These are phyloP conservation scores for Trichoderma simmonsii DNA, from an alignment of 2,329 filamentous ascomycete species.

Conservation along the genomic window DNA sequence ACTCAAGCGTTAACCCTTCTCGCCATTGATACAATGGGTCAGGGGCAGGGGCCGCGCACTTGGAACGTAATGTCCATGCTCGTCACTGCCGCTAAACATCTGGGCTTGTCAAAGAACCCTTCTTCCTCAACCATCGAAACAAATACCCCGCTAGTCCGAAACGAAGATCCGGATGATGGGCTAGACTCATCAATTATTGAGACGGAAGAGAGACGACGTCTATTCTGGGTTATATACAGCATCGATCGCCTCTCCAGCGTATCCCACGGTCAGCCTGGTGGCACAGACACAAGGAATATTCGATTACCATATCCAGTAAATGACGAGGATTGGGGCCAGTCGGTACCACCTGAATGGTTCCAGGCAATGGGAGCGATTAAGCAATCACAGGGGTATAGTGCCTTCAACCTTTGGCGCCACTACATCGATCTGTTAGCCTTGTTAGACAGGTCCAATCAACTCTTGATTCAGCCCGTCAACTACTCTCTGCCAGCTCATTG, in stretches of 20 bases:
- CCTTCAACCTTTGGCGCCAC: background rate
- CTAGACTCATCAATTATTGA: background rate
- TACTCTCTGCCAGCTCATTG: background rate
- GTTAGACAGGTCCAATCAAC: background rate
- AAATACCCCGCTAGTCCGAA: background rate
- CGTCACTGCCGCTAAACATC: background rate
- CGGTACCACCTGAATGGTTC: background rate
- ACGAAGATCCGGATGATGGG: background rate
- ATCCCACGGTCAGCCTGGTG: background rate
- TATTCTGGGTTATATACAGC: background rate
- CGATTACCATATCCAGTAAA: background rate
- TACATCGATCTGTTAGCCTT: background rate
- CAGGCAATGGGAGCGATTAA: background rate
- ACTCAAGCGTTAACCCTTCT: background rate
- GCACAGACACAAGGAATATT: background rate
- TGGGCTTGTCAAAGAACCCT: background rate
- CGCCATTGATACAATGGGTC: background rate
- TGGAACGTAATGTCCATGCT: background rate
- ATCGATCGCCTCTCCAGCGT: background rate
- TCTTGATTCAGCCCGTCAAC: background rate
- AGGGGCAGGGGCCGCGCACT: background rate
- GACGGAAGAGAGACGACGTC: background rate
- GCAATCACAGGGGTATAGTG: background rate
- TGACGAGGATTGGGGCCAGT: background rate
- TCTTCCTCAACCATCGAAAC: background rate